Evolutionary conservation across 129 eudicot genomes (phyloP), one percentile per base, ranked within the genome.

Genomic region (Pseudognaphalium luteoalbum): DNA sequence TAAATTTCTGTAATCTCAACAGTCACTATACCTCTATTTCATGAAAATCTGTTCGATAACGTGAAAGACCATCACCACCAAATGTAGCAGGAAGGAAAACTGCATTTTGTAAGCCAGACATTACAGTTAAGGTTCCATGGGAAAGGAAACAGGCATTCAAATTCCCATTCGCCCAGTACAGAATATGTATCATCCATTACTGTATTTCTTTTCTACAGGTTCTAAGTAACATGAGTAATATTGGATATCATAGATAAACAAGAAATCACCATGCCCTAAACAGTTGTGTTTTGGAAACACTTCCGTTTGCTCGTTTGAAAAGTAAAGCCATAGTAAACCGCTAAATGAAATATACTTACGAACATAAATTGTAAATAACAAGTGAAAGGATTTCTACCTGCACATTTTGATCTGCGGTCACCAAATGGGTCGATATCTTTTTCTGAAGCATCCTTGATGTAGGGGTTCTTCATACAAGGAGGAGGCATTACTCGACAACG

Each of bases 401-500:
- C 88, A 84, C 89, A 87, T 74, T 90, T 87, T 37, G 97, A 86
- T 81, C 98, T 85, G 78, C 91, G 86, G 75, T 82, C 85, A 56
- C 83, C 92, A 82, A 86, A 93, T 20, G 97, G 97, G 82, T 93
- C 96, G 2, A 78, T 62, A 71, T 82, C 92, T 58, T 68, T 75
- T 37, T 77, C 89, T 39, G 85, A 80, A 50, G 86, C 50, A 74
- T 80, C 88, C 79, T 70, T 82, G 52, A 90, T 72, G 85, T 90
- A 93, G 20, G 98, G 98, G 54, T 93, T 93, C 87, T 70, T 85
- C 81, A 93, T 85, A 81, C 97, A 93, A 29, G 97, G 98, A 59
- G 98, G 98, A 73, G 97, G 98, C 96, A 87, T 90, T 28, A 93
- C 97, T 73, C 97, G 84, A 70, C 91, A 90, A 47, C 96, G 86